Percentiles rank a stretch among this genome's conserved stretches.
These are phyloP conservation scores for Beauveria australis DNA, from an alignment of 2,329 filamentous ascomycete genomes.

Conservation along the genomic window DNA sequence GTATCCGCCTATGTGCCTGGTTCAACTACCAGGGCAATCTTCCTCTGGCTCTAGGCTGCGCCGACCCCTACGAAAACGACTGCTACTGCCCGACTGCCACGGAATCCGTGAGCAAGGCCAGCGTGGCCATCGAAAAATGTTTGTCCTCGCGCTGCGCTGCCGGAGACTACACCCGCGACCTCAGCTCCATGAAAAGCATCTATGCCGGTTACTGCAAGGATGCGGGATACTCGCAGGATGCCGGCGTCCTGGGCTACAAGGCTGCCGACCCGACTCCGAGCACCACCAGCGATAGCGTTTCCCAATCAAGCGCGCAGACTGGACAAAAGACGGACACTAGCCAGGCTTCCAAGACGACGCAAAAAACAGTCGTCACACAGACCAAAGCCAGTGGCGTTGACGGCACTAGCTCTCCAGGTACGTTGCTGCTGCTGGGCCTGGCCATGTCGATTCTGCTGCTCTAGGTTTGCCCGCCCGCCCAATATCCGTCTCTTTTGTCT, in stretches of 20 bases:
- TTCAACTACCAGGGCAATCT: constrained; percentile 13
- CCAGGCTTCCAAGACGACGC: constrained; percentile 13
- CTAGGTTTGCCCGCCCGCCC: background rate
- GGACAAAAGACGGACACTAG: constrained; percentile 14
- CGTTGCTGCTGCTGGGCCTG: constrained; percentile 20
- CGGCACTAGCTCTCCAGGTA: constrained; percentile 19
- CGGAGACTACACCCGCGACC: constrained; percentile 17
- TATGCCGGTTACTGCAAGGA: constrained; percentile 22
- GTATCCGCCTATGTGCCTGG: background rate
- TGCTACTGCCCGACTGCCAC: constrained; percentile 20
- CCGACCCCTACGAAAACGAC: constrained; percentile 18
- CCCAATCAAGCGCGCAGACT: background rate
- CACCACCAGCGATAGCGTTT: constrained; percentile 3
- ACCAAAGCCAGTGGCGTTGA: constrained; percentile 18
- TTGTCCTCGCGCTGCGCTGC: constrained; percentile 15
- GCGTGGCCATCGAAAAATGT: constrained; percentile 17
- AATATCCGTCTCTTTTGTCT: background rate
- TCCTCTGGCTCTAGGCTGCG: constrained; percentile 18
- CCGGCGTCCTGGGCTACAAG: constrained; percentile 18
- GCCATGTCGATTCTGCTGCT: background rate
- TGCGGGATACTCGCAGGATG: constrained; percentile 20
- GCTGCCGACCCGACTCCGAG: constrained; percentile 14
- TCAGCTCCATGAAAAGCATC: constrained; percentile 19
- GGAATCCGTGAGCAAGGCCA: constrained; percentile 16
- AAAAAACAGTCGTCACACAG: constrained; percentile 19